These are phyloP conservation scores for Mortierella polycephala DNA, from an alignment of 371 early-diverging fungal genomes.

Conservation along the genomic window DNA sequence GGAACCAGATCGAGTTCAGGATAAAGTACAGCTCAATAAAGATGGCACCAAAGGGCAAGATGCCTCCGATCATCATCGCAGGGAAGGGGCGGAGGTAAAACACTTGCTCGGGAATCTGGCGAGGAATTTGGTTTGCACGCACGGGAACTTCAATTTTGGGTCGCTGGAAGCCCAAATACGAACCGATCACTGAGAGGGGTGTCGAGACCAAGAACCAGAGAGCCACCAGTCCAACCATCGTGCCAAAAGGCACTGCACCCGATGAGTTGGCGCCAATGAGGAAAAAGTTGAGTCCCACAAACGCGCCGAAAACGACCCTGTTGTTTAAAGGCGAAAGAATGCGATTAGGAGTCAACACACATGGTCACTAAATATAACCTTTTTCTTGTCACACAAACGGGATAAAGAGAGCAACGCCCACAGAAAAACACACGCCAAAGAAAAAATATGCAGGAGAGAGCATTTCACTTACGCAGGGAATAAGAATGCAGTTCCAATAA, in stretches of 20 bases:
- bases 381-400: neutral
- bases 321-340: neutral
- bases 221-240: constrained; percentile 84
- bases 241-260: constrained; percentile 93
- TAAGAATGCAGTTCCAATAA: constrained; percentile 83
- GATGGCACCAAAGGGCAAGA: constrained; percentile 91
- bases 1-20: constrained; percentile 87
- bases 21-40: constrained; percentile 90
- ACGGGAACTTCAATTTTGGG: constrained; percentile 88
- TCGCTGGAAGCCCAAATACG: constrained; percentile 92
- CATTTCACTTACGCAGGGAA: constrained; percentile 77
- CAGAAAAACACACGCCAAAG: neutral
- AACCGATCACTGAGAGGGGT: constrained; percentile 92
- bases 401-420: neutral
- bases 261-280: constrained; percentile 88
- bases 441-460: neutral
- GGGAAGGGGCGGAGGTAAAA: constrained; percentile 78
- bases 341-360: too few species aligned
- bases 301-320: constrained; percentile 71
- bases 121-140: constrained; percentile 92
- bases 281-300: constrained; percentile 90
- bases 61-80: constrained; percentile 84
- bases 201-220: constrained; percentile 92
- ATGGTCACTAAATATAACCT: neutral
- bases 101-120: constrained; percentile 90